Base-by-base conservation (phyloP, 805 yeast species). In the Kodamaea hsintzibuensis region DNA sequence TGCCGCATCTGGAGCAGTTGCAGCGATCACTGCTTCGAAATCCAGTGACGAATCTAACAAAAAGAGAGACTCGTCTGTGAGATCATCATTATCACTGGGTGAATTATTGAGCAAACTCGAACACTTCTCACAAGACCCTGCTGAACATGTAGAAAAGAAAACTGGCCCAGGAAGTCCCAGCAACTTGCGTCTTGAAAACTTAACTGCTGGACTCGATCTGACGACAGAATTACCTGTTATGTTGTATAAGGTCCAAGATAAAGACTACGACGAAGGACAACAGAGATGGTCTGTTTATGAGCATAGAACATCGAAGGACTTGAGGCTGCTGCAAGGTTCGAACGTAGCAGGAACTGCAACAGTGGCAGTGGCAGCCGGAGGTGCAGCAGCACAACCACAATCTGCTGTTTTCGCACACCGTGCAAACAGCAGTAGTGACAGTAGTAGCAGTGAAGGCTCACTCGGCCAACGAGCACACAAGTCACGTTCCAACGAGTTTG, bases 181-280 rank as follows among this genome's bases (percentile, higher is more conserved):
- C 42, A 46, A 14, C 17, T 46, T 33, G 19, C 47, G 17, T 17
- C 44, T 51, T 27, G 56, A 55, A 45, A 59, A 65, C 45, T 58
- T 69, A 25, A 63, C 65, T 4, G 73, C 74, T 1, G 72, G 70
- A 1, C 37, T 68, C 7, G 72, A 69, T 53, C 60, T 65, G 18
- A 52, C 50, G 9, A 57, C 63, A 8, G 68, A 66, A 38, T 58
- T 69, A 42, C 73, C 73, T 14, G 58, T 66, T 12, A 65, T 65
- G 62, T 56, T 68, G 35, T 69, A 67, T 54, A 64, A 66, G 33
- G 73, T 69, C 25, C 72, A 68, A 10, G 71, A 69, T 47, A 61
- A 58, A 46, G 59, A 62, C 47, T 63, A 49, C 43, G 63, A 62
- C 47, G 68, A 64, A 49, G 61, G 65, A 14, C 59, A 59, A 18